Evolutionary conservation across 495 filamentous ascomycete genomes (phyloP).

Genomic region (Aspergillus nidulans): DNA sequence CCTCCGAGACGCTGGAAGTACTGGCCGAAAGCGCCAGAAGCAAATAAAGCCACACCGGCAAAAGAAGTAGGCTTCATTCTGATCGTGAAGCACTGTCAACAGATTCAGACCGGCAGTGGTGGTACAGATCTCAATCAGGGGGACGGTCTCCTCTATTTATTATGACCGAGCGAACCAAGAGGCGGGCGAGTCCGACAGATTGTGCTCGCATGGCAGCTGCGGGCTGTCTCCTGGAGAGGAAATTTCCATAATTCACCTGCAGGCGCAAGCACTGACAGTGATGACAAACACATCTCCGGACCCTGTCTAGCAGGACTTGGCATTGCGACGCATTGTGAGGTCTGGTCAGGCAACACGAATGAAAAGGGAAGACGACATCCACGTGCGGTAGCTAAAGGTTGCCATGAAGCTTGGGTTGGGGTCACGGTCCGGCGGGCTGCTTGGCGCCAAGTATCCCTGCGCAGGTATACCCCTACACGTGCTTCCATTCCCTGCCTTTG

Average conservation of each 20-base stretch:
- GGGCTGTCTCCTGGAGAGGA: not conserved
- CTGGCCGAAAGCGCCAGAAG: constrained; percentile 43
- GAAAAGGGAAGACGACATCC: not conserved
- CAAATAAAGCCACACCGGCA: constrained; percentile 18
- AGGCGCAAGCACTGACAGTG: not conserved
- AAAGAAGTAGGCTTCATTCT: constrained; percentile 25
- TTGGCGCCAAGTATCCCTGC: constrained; percentile 3
- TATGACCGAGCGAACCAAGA: not conserved
- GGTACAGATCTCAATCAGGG: constrained; percentile 4
- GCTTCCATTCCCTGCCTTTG: not conserved
- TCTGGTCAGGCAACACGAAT: not conserved
- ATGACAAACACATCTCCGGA: not conserved
- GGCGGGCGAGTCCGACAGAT: constrained; percentile 6
- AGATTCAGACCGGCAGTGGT: constrained; percentile 7
- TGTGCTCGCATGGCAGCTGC: constrained; percentile 1
- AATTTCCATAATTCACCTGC: not conserved
- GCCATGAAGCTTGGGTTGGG: constrained; percentile 13
- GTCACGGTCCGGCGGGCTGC: not conserved
- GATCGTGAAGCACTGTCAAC: constrained; percentile 6
- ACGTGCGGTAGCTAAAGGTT: constrained; percentile 7
- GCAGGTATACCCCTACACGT: constrained; percentile 13
- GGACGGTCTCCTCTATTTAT: constrained; percentile 3
- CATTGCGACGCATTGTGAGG: constrained; percentile 1
- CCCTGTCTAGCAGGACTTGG: constrained; percentile 13
- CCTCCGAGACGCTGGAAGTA: constrained; percentile 66